These are phyloP conservation scores for Leishmania turanica DNA, from an alignment of 208 protist genomes.

Conservation along the genomic window DNA sequence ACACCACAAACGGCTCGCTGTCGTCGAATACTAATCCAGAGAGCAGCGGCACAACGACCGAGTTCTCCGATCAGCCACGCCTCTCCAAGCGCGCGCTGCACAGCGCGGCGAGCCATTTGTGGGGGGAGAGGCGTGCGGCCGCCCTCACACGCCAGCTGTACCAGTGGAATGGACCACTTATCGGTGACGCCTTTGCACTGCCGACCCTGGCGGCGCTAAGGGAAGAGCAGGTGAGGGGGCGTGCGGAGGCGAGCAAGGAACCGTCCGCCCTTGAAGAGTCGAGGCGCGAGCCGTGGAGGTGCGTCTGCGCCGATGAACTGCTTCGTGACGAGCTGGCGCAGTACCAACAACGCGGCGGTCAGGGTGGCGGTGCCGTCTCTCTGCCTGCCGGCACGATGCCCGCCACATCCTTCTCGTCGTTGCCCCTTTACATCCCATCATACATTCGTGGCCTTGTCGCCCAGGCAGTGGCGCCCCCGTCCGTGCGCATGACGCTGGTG, in stretches of 20 bases:
- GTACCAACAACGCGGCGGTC: not conserved
- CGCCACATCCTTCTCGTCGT: constrained; percentile 10
- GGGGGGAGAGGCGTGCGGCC: constrained; percentile 16
- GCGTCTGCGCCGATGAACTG: constrained; percentile 28
- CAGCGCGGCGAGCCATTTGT: not conserved
- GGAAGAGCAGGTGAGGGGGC: not conserved
- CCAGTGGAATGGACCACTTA: constrained; percentile 37
- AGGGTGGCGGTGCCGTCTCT: not conserved
- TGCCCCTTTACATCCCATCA: constrained; percentile 45
- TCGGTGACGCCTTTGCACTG: constrained; percentile 23
- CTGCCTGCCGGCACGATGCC: not conserved
- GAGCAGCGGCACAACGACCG: not conserved
- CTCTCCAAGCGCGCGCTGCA: not conserved
- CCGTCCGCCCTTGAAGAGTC: not conserved
- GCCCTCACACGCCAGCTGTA: constrained; percentile 23
- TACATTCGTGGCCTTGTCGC: constrained; percentile 72
- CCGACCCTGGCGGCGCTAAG: constrained; percentile 13
- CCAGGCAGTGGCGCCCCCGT: constrained; percentile 12
- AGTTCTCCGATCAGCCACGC: not conserved
- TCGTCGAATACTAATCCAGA: not conserved
- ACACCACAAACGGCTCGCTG: not conserved
- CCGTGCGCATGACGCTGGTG: constrained; percentile 42
- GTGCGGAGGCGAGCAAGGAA: not conserved
- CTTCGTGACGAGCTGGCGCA: constrained; percentile 20
- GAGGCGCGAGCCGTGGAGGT: constrained; percentile 11